These are phyloP conservation scores for Neurospora sp. DNA, from an alignment of 495 filamentous ascomycete genomes.

Conservation along the genomic window DNA sequence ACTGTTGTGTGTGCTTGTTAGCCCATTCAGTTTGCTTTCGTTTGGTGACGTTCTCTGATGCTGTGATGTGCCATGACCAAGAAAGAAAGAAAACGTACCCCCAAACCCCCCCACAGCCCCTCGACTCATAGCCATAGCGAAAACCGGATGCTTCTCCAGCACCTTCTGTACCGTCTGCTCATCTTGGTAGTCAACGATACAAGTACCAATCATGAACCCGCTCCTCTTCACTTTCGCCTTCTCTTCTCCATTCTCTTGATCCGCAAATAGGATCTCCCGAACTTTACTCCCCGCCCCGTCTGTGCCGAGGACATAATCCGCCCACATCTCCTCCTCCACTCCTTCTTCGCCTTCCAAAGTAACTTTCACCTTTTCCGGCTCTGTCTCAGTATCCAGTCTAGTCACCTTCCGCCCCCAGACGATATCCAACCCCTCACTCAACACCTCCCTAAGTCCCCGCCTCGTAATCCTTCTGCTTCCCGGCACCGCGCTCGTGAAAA, in stretches of 20 bases:
- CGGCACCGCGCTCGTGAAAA: slow-evolving; percentile 25
- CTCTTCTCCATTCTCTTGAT: slow-evolving; percentile 14
- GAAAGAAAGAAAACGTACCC: slow-evolving; percentile 1
- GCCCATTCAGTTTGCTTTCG: not conserved
- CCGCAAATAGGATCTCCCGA: slow-evolving; percentile 24
- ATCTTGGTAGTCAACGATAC: slow-evolving; percentile 14
- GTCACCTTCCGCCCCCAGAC: slow-evolving; percentile 19
- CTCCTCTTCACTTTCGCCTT: slow-evolving; percentile 14
- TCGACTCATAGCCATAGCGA: slow-evolving; percentile 17
- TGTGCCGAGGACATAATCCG: slow-evolving; percentile 32
- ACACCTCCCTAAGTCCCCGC: slow-evolving; percentile 20
- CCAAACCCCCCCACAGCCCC: slow-evolving; percentile 9
- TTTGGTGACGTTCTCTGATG: too few relatives aligned
- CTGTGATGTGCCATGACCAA: too few relatives aligned
- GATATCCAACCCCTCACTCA: slow-evolving; percentile 23
- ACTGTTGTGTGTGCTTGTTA: not conserved
- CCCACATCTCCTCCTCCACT: slow-evolving; percentile 31
- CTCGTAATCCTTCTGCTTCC: slow-evolving; percentile 39
- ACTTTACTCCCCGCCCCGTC: slow-evolving; percentile 37
- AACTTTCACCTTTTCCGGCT: slow-evolving; percentile 39
- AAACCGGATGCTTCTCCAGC: slow-evolving; percentile 17
- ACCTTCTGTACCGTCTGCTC: slow-evolving; percentile 24
- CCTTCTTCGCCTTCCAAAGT: not conserved
- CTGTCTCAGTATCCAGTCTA: slow-evolving; percentile 35
- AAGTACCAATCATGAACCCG: slow-evolving; percentile 21